A percentile compares a stretch with the other conserved stretches of the same genome.
Evolutionary conservation across 1,139 yeast genomes (phyloP).

Genomic region (Candida mesenterica): DNA sequence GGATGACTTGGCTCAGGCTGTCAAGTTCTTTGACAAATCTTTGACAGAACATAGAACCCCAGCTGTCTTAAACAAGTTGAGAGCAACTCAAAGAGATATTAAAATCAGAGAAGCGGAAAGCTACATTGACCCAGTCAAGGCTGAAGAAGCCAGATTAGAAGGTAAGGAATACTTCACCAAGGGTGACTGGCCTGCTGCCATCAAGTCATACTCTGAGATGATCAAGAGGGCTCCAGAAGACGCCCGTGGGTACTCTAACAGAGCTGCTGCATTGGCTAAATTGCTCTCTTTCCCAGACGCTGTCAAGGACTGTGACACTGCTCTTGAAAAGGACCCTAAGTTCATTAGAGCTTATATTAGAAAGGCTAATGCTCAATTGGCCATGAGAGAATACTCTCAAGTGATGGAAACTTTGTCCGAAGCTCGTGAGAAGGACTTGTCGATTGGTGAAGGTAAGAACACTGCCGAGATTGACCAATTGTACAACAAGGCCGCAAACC

Average conservation of each 20-base stretch:
- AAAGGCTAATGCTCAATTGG: conserved; percentile 92
- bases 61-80: conserved; percentile 82
- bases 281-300: conserved; percentile 98
- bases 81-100: conserved; percentile 82
- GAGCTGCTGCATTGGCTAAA: conserved; percentile 96
- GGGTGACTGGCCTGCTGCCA: conserved; percentile 97
- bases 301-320: conserved; percentile 84
- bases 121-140: conserved; percentile 85
- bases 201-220: conserved; percentile 92
- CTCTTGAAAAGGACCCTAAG: conserved; percentile 81
- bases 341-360: conserved; percentile 95
- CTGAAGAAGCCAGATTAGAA: conserved; percentile 90
- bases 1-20: conserved; percentile 71
- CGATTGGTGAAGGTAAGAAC: conserved; percentile 55
- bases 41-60: conserved; percentile 98
- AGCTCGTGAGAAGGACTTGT: conserved; percentile 75
- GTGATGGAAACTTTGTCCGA: conserved; percentile 78
- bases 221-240: conserved; percentile 94
- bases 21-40: conserved; percentile 80
- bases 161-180: conserved; percentile 89
- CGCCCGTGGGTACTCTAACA: conserved; percentile 95
- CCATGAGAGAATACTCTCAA: conserved; percentile 81
- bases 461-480: conserved; percentile 79
- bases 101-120: conserved; percentile 74
- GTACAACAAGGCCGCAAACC: conserved; percentile 71